These are phyloP conservation scores for Colletotrichum lupini DNA, from an alignment of 2,329 filamentous ascomycete genomes.

Conservation along the genomic window DNA sequence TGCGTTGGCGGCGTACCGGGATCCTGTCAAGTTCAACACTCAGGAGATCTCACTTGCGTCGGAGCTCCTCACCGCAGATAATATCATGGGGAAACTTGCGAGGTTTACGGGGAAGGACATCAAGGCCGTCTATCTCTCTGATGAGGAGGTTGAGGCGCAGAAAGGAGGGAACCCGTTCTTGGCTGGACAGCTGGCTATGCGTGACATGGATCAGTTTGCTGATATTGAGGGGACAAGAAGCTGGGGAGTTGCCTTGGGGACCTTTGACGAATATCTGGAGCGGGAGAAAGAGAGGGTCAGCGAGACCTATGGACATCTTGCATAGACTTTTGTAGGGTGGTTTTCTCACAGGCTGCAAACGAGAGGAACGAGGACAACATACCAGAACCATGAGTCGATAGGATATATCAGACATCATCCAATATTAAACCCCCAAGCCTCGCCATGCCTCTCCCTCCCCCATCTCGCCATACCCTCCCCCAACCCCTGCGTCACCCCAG, in stretches of 20 bases:
- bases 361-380: background rate
- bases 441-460: constrained; percentile 49
- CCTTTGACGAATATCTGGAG: constrained; percentile 55
- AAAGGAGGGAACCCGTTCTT: constrained; percentile 51
- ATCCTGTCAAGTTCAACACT: constrained; percentile 52
- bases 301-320: constrained; percentile 41
- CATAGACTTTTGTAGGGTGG: background rate
- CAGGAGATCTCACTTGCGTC: constrained; percentile 53
- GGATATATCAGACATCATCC: constrained; percentile 12
- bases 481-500: constrained; percentile 47
- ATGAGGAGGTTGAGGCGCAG: constrained; percentile 51
- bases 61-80: constrained; percentile 49
- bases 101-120: constrained; percentile 48
- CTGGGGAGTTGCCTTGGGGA: constrained; percentile 54
- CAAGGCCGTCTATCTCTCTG: constrained; percentile 49
- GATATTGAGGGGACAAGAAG: constrained; percentile 47
- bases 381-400: background rate
- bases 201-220: constrained; percentile 47
- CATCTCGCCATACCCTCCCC: constrained; percentile 51
- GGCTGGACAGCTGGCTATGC: constrained; percentile 48
- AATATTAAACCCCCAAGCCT: constrained; percentile 20
- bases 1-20: constrained; percentile 53
- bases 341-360: background rate
- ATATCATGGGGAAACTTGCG: constrained; percentile 50
- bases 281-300: constrained; percentile 48